phyloP scores from a whole-genome alignment of 192 early-diverging fungal species.

The Endogone sp. region DNA sequence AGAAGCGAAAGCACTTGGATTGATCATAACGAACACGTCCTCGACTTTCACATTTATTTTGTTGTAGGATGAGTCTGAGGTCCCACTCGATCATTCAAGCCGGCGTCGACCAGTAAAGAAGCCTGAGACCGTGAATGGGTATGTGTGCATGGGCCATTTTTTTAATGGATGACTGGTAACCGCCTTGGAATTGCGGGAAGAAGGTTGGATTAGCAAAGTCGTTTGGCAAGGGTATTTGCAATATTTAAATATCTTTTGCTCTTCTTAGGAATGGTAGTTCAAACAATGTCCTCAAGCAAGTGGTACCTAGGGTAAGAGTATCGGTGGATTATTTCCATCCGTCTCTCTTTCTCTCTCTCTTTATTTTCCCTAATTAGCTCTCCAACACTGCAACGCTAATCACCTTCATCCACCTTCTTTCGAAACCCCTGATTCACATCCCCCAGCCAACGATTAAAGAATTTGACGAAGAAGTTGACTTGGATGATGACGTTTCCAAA shows the following conservation, averaged over 20 bases:
- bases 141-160: neutral
- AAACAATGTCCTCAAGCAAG: neutral
- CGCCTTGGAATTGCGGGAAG: too few relatives aligned
- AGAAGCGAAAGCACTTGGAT: too few relatives aligned
- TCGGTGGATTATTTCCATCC: neutral
- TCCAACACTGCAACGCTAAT: neutral
- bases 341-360: too few relatives aligned
- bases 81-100: slow-evolving; percentile 46
- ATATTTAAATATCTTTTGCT: too few relatives aligned
- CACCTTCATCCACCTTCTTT: neutral
- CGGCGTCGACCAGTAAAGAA: slow-evolving; percentile 32
- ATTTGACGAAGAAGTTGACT: slow-evolving; percentile 66
- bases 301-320: neutral
- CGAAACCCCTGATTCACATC: neutral
- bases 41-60: too few relatives aligned
- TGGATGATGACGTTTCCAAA: slow-evolving; percentile 27
- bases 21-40: too few relatives aligned
- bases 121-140: neutral
- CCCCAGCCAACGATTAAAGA: slow-evolving; percentile 15
- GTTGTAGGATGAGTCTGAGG: slow-evolving; percentile 47
- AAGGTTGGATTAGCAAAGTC: too few relatives aligned
- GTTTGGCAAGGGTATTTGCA: too few relatives aligned
- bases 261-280: neutral
- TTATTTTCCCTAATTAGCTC: neutral
- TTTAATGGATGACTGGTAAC: neutral